Conservation (phyloP, 2,329 filamentous ascomycete genomes). For the Bisporella sp. region DNA sequence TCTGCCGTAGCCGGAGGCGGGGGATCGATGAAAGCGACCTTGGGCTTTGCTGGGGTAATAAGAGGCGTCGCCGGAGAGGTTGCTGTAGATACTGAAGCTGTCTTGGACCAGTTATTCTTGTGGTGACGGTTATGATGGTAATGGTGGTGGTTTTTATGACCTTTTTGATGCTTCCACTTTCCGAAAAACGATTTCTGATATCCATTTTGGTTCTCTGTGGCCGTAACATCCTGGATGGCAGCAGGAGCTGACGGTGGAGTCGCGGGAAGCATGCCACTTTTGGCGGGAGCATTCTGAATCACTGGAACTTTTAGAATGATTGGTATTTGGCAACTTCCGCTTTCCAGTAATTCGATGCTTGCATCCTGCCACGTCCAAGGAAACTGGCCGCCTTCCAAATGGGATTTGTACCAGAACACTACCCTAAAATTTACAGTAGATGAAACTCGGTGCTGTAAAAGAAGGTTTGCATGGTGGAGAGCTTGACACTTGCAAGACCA, state of each 20-base stretch:
- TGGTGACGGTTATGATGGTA: not conserved
- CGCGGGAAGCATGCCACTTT: too few relatives aligned
- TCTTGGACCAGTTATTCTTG: not conserved
- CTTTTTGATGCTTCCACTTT: not conserved
- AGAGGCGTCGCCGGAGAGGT: not conserved
- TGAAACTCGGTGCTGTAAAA: not conserved
- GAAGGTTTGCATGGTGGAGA: conserved; percentile 11
- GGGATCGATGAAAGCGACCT: conserved; percentile 6
- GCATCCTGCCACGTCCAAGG: too few relatives aligned
- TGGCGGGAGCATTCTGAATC: too few relatives aligned
- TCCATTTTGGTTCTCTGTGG: too few relatives aligned
- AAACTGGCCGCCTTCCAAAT: too few relatives aligned
- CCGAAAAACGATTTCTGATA: not conserved
- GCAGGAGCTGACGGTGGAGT: too few relatives aligned
- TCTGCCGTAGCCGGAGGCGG: not conserved
- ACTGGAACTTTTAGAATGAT: too few relatives aligned
- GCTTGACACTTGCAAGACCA: conserved; percentile 11
- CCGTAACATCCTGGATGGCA: too few relatives aligned
- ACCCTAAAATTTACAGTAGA: too few relatives aligned
- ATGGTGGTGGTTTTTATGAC: not conserved
- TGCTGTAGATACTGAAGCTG: not conserved
- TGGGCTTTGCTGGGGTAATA: not conserved
- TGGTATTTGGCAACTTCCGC: too few relatives aligned
- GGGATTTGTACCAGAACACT: too few relatives aligned
- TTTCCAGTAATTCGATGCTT: too few relatives aligned